Conservation (phyloP, 129 eudicot species). For the Calendula officinalis region DNA sequence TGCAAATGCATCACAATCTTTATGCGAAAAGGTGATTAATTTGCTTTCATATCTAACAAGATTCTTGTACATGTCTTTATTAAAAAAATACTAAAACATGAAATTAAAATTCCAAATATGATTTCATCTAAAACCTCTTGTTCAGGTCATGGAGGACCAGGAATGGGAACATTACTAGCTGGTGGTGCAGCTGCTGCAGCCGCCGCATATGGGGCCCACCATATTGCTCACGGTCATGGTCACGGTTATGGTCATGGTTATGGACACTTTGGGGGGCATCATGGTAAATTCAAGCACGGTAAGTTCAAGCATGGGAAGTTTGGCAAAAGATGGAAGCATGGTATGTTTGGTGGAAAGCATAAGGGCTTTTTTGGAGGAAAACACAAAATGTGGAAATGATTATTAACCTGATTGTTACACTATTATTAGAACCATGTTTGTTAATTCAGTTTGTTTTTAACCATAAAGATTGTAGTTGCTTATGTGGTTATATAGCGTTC, state of each 20-base stretch:
- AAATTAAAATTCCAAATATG: neutral
- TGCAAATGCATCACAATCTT: too few species aligned
- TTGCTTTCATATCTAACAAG: neutral
- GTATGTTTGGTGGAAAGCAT: constrained; percentile 54
- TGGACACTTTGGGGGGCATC: constrained; percentile 58
- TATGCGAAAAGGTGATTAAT: neutral
- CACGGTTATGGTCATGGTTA: constrained; percentile 10
- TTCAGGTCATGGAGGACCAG: constrained; percentile 63
- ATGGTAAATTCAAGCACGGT: constrained; percentile 63
- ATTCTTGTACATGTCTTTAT: neutral
- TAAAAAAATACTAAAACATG: neutral
- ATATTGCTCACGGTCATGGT: constrained; percentile 35
- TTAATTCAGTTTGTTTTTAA: neutral
- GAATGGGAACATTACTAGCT: constrained; percentile 54
- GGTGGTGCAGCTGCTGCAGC: constrained; percentile 85
- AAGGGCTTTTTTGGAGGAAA: constrained; percentile 47
- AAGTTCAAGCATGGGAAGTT: constrained; percentile 72
- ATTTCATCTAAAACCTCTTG: neutral
- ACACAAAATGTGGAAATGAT: constrained; percentile 59
- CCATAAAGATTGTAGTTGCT: constrained; percentile 12
- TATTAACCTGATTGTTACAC: neutral
- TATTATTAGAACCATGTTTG: constrained; percentile 2
- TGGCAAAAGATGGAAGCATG: constrained; percentile 56
- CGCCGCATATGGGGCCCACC: constrained; percentile 64
- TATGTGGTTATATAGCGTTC: constrained; percentile 1